Percentiles rank a stretch among this genome's conserved stretches.
These are phyloP conservation scores for Hypoxylon sp. DNA, from an alignment of 2,329 filamentous ascomycete genomes.

Conservation along the genomic window DNA sequence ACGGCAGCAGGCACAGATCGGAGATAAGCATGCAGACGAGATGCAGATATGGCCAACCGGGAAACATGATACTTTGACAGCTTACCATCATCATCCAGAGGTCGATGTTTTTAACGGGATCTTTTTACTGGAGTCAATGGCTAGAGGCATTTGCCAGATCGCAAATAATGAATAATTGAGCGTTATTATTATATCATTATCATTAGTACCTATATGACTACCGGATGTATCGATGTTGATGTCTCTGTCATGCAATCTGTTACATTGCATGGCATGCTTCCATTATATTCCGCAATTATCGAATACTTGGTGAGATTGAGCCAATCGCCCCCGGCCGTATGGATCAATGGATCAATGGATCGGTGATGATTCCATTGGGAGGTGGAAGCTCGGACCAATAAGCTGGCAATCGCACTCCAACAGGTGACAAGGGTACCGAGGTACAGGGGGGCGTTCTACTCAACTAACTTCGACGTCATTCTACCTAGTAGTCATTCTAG, in stretches of 20 bases:
- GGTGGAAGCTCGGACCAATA: conserved; percentile 19
- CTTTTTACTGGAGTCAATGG: conserved; percentile 49
- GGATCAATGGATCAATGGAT: conserved; percentile 1
- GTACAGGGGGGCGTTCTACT: conserved; percentile 9
- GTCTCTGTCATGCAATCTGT: not conserved
- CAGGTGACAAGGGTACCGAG: conserved; percentile 1
- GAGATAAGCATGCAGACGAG: conserved; percentile 31
- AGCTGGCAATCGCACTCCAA: not conserved
- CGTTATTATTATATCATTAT: conserved; percentile 21
- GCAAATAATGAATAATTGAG: conserved; percentile 43
- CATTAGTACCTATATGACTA: not conserved
- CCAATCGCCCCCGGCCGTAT: not conserved
- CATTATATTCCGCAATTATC: not conserved
- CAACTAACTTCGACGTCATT: conserved; percentile 33
- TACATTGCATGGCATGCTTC: not conserved
- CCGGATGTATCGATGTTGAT: not conserved
- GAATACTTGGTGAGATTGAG: not conserved
- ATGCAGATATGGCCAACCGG: conserved; percentile 37
- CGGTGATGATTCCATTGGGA: not conserved
- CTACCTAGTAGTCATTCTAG: conserved; percentile 33
- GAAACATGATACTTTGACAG: conserved; percentile 44
- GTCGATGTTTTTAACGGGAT: conserved; percentile 46
- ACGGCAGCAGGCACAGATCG: conserved; percentile 24
- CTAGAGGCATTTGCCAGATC: conserved; percentile 48
- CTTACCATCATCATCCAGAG: conserved; percentile 45